A percentile compares a stretch with the other conserved stretches of the same genome.
Conservation (phyloP, 2,329 filamentous ascomycete species). For the Pezicula neosporulosa region DNA sequence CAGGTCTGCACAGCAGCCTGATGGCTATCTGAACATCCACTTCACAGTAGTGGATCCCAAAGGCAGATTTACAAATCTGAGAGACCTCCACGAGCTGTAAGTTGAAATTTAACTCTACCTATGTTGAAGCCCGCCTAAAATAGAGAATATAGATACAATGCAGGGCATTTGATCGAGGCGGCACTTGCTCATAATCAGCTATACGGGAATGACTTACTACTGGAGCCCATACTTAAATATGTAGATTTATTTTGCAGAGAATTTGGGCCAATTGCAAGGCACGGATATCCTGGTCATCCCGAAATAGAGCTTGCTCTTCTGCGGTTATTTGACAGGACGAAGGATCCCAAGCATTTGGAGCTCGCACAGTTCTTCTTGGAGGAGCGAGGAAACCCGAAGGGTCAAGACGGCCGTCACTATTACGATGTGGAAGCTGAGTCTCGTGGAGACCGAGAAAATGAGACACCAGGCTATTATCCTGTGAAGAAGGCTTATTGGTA, state of each 20-base stretch:
- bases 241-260: slow-evolving; percentile 45
- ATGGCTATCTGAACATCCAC: slow-evolving; percentile 63
- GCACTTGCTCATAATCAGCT: slow-evolving; percentile 52
- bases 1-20: slow-evolving; percentile 48
- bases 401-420: slow-evolving; percentile 46
- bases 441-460: slow-evolving; percentile 45
- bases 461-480: slow-evolving; percentile 44
- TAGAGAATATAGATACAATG: slow-evolving; percentile 45
- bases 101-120: slow-evolving; percentile 14
- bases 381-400: slow-evolving; percentile 51
- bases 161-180: slow-evolving; percentile 59
- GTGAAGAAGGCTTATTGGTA: slow-evolving; percentile 35
- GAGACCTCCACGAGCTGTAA: slow-evolving; percentile 60
- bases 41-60: slow-evolving; percentile 56
- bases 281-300: slow-evolving; percentile 59
- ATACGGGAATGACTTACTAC: slow-evolving; percentile 47
- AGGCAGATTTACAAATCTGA: slow-evolving; percentile 53
- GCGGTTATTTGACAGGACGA: slow-evolving; percentile 38
- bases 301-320: slow-evolving; percentile 49
- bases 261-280: slow-evolving; percentile 47
- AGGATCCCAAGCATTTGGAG: slow-evolving; percentile 33
- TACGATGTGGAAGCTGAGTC: slow-evolving; percentile 50
- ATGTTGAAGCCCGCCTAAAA: slow-evolving; percentile 1
- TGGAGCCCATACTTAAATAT: slow-evolving; percentile 51
- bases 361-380: slow-evolving; percentile 54